These are phyloP conservation scores for Hanseniaspora mollemarum DNA, from an alignment of 805 yeast genomes.

Conservation along the genomic window DNA sequence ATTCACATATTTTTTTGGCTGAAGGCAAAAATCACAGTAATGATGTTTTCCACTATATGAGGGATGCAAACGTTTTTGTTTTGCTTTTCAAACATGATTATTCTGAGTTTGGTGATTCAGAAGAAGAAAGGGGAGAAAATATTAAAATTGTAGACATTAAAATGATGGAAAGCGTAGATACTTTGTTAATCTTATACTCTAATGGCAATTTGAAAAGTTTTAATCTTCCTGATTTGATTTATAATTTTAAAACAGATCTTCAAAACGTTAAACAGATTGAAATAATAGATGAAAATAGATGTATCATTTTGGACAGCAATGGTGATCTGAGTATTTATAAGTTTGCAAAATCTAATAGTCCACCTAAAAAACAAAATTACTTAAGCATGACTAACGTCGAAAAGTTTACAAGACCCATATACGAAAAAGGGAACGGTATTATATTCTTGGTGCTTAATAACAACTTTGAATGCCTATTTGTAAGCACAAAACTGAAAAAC, in stretches of 20 bases:
- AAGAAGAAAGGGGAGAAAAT: neutral
- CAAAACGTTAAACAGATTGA: conserved; percentile 3
- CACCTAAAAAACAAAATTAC: neutral
- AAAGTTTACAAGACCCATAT: neutral
- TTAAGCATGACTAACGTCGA: neutral
- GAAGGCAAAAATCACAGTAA: neutral
- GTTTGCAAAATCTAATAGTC: neutral
- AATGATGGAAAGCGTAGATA: neutral
- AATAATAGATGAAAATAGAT: neutral
- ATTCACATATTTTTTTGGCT: conserved; percentile 8
- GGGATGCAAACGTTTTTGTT: conserved; percentile 2
- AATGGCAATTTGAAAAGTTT: conserved; percentile 9
- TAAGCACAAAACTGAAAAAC: neutral
- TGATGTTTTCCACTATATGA: conserved; percentile 12
- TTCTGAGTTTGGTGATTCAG: neutral
- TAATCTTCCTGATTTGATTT: conserved; percentile 6
- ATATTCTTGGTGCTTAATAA: neutral
- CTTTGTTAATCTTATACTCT: neutral
- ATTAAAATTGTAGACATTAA: conserved; percentile 1
- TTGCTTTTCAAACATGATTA: conserved; percentile 13
- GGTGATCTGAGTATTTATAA: neutral
- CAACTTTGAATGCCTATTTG: neutral
- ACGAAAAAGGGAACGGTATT: neutral
- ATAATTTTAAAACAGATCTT: conserved; percentile 4
- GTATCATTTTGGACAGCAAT: neutral